These are phyloP conservation scores for Camillea tinctor DNA, from an alignment of 2,329 filamentous ascomycete species.

Conservation along the genomic window DNA sequence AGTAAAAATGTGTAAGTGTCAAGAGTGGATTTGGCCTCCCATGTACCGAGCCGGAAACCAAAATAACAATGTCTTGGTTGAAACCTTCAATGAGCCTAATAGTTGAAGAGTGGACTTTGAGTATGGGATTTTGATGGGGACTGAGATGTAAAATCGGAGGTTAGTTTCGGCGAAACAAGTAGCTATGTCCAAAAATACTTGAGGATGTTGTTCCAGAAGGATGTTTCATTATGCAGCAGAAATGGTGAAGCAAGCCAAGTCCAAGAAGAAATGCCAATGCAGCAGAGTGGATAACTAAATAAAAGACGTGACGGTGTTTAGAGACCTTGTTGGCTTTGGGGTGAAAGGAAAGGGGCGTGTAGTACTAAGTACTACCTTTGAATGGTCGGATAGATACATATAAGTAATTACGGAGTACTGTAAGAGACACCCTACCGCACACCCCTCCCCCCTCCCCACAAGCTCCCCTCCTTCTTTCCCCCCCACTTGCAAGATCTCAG, in stretches of 20 bases:
- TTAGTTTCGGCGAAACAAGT: conserved; percentile 6
- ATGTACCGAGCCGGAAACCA: neutral
- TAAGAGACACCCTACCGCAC: conserved; percentile 10
- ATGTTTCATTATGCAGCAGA: no score
- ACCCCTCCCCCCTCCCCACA: conserved; percentile 2
- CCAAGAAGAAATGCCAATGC: neutral
- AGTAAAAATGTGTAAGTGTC: conserved; percentile 3
- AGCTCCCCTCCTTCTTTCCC: conserved; percentile 1
- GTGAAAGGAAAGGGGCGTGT: neutral
- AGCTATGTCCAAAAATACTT: neutral
- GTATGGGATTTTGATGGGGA: neutral
- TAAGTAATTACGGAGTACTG: neutral
- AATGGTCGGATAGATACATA: neutral
- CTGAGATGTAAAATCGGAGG: conserved; percentile 2
- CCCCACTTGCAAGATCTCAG: neutral
- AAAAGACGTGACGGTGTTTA: neutral
- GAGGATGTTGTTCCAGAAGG: no score
- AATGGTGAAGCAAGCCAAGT: neutral
- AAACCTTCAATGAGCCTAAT: neutral
- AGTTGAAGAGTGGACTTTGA: no score
- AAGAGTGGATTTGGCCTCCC: no score
- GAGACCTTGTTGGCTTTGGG: neutral
- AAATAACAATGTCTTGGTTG: neutral
- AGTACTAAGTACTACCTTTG: neutral
- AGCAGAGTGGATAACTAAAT: neutral